These are phyloP conservation scores for Suaeda aralocaspica DNA, from an alignment of 148 eudicot genomes.

Conservation along the genomic window DNA sequence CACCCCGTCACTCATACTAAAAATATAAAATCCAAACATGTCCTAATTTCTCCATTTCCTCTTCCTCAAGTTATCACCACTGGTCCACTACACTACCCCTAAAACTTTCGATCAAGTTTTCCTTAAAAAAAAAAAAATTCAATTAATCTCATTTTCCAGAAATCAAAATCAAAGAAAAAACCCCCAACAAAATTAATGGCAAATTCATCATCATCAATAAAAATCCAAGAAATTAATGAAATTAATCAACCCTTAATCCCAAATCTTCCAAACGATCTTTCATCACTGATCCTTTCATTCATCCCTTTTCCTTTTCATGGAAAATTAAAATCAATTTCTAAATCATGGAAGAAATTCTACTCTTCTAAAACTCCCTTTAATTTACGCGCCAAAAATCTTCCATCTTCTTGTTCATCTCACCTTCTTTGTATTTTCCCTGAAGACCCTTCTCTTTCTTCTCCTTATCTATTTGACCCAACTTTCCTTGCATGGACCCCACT, in stretches of 20 bases:
- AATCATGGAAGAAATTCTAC: constrained; percentile 68
- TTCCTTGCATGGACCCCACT: constrained; percentile 55
- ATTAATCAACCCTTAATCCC: constrained; percentile 67
- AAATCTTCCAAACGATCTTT: constrained; percentile 64
- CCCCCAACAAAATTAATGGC: constrained; percentile 19
- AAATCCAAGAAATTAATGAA: constrained; percentile 18
- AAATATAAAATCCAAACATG: no score
- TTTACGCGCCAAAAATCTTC: constrained; percentile 36
- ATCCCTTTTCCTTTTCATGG: constrained; percentile 51
- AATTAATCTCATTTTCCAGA: no score
- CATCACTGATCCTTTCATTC: constrained; percentile 53
- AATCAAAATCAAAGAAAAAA: no score
- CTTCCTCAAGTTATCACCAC: no score
- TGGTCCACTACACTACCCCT: no score
- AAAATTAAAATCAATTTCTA: constrained; percentile 59
- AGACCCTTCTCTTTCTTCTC: constrained; percentile 66
- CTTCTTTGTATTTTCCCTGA: constrained; percentile 69
- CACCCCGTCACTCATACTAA: no score
- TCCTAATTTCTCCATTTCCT: no score
- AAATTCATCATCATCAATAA: constrained; percentile 11
- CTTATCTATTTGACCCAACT: constrained; percentile 66
- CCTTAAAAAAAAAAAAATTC: no score
- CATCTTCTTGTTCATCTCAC: constrained; percentile 30
- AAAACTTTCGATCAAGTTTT: no score
- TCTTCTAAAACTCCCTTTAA: constrained; percentile 47